Percentiles rank a stretch among this genome's conserved stretches.
Conservation (phyloP, 2,329 filamentous ascomycete genomes). For the Aphanocladium album region DNA sequence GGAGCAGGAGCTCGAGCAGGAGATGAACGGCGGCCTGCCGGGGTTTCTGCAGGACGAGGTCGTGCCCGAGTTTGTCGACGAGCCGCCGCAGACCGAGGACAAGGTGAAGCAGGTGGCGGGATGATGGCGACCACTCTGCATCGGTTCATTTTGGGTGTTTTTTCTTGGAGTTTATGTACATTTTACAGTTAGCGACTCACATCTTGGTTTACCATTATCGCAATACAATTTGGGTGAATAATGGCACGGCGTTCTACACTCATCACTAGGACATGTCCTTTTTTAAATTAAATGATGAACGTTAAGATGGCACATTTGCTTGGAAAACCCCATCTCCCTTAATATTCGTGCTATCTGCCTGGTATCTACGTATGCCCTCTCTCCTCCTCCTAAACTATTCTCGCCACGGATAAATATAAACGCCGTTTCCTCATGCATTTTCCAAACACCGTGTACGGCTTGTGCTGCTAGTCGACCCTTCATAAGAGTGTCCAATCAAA, state of each 20-base stretch:
- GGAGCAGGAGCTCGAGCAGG: conserved; percentile 82
- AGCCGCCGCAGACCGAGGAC: conserved; percentile 65
- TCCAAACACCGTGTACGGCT: not conserved
- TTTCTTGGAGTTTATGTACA: not conserved
- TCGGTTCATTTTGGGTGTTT: not conserved
- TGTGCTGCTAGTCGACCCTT: not conserved
- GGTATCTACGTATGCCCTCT: not conserved
- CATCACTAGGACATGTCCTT: no score
- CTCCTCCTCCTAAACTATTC: not conserved
- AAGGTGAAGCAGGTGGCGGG: conserved; percentile 80
- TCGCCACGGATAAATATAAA: not conserved
- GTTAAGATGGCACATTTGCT: no score
- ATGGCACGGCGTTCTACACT: no score
- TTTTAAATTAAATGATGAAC: no score
- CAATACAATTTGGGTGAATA: not conserved
- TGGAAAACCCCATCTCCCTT: no score
- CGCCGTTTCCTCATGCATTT: not conserved
- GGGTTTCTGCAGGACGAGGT: conserved; percentile 88
- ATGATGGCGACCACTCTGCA: conserved; percentile 22
- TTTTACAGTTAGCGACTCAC: conserved; percentile 1
- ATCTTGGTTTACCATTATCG: not conserved
- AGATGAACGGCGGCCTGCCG: conserved; percentile 62
- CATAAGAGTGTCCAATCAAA: not conserved
- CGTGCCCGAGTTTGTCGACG: conserved; percentile 84
- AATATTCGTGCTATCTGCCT: not conserved